Evolutionary conservation across 176 grass and related monocot genomes (phyloP).

Genomic region (Ensete ventricosum): DNA sequence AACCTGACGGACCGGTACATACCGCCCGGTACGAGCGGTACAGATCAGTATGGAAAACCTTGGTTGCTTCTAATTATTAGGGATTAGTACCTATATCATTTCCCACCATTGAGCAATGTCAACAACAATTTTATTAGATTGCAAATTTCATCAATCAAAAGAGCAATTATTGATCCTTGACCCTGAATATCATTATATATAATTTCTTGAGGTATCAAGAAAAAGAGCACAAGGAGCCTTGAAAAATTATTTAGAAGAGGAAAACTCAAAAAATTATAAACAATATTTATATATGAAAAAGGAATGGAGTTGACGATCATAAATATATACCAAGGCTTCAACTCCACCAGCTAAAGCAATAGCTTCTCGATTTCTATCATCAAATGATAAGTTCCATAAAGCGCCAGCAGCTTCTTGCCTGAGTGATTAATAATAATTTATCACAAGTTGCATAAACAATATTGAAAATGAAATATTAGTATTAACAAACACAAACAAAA

Average conservation of each 20-base stretch:
- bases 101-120: neutral
- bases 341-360: slow-evolving; percentile 84
- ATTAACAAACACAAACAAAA: neutral
- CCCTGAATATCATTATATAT: too few relatives aligned
- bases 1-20: too few relatives aligned
- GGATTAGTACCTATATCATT: too few relatives aligned
- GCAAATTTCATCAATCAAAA: neutral
- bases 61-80: too few relatives aligned
- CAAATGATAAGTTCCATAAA: slow-evolving; percentile 98
- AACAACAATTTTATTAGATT: neutral
- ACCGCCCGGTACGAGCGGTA: too few relatives aligned
- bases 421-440: slow-evolving; percentile 19
- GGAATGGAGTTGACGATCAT: neutral
- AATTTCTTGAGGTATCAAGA: neutral
- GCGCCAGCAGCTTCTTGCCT: slow-evolving; percentile 98
- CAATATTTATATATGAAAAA: neutral
- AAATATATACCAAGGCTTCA: slow-evolving; percentile 65
- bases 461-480: neutral
- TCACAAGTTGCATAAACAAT: neutral
- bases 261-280: neutral
- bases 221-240: neutral
- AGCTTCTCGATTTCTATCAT: slow-evolving; percentile 96
- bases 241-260: neutral
- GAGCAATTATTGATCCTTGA: neutral
- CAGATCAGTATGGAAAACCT: too few relatives aligned